Base-by-base conservation (phyloP, 352 stramenopile species). In the Peronospora belbahrii region DNA sequence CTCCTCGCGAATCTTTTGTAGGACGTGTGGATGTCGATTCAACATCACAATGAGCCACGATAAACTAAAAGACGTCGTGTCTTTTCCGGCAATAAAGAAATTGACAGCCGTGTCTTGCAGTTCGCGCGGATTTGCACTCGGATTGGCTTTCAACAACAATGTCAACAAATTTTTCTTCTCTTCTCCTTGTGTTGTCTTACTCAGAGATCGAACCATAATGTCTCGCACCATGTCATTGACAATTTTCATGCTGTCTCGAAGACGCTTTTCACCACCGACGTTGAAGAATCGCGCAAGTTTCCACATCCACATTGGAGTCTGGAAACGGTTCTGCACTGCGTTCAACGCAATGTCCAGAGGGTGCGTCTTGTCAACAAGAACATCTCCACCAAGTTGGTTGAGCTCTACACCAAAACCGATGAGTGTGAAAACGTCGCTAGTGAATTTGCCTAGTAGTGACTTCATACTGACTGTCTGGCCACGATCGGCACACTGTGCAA, bases 391-490 rank as follows among this genome's bases (percentile, higher is more conserved):
- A 2, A 86, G 48, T 6, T 59, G 46, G 6, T 69, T 38, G 8
- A 88, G 51, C 9, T 86, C 62, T n/a, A 84, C 59, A 15, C 74
- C 77, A 43, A 92, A 89, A 5, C 67, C 73, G 30, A 89, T 79
- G 25, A 76, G 67, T 9, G 62, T 69, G 52, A 92, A 86, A 4
- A 79, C 61, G 25, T 92, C 77, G 37, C 75, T 72, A 6, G 77
- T 83, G 41, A 84, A 72, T 10, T 74, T 57, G 27, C 54, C 33
- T 13, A 85, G 20, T 10, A 83, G 43, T 10, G 40, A 48, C 33
- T 80, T 77, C 31, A 85, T 52, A 9, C 42, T 48, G 1, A 72
- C 36, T 0, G 13, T 6, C 7, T 48, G 33, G 2, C 39, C 24
- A 1, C 24, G 13, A 1, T 39, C 11, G n/a, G 38, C 31, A n/a